phyloP scores from a whole-genome alignment of 495 filamentous ascomycete species.

The Penicillium manginii region DNA sequence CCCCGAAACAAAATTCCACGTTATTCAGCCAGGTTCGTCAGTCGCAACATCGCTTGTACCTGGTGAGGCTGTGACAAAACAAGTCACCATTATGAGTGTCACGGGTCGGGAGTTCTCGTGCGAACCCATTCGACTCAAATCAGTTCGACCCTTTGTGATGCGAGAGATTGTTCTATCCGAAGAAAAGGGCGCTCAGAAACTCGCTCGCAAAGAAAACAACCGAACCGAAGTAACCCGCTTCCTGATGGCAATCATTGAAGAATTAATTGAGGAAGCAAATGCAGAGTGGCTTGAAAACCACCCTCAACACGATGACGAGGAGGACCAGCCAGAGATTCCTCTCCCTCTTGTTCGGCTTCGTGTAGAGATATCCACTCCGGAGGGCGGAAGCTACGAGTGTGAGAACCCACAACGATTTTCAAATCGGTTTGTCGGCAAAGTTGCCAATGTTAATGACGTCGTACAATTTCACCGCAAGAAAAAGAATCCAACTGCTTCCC shows the following conservation, averaged over 20 bases:
- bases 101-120: constrained; percentile 79
- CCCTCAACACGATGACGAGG: constrained; percentile 57
- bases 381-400: constrained; percentile 83
- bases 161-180: constrained; percentile 77
- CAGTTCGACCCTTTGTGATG: constrained; percentile 89
- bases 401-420: constrained; percentile 98
- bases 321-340: constrained; percentile 62
- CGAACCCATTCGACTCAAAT: constrained; percentile 83
- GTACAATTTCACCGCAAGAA: constrained; percentile 93
- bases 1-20: constrained; percentile 84
- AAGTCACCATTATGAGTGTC: constrained; percentile 83
- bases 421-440: constrained; percentile 85
- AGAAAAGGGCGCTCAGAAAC: constrained; percentile 73
- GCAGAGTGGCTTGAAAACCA: constrained; percentile 75
- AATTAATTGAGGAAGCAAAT: constrained; percentile 85
- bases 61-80: constrained; percentile 90
- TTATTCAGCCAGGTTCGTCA: constrained; percentile 97
- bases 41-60: constrained; percentile 89
- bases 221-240: constrained; percentile 75
- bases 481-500: constrained; percentile 40
- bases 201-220: constrained; percentile 82
- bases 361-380: constrained; percentile 87
- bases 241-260: constrained; percentile 76
- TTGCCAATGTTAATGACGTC: constrained; percentile 93
- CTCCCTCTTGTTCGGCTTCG: constrained; percentile 84